Conservation (phyloP, 73 alveolate genomes). For the Chromera velia region DNA sequence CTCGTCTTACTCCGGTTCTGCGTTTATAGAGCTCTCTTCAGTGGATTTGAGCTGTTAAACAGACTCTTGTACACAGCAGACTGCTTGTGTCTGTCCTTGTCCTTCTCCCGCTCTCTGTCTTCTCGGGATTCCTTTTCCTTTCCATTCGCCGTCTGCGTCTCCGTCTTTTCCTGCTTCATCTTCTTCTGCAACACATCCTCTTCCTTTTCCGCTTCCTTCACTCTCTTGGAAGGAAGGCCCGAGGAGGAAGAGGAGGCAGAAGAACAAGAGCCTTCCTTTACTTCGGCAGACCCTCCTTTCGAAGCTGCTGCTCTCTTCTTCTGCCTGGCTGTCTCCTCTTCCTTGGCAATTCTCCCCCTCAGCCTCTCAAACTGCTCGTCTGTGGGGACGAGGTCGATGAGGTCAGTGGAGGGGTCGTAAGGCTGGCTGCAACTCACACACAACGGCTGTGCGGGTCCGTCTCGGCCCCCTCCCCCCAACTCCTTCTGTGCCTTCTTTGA, state of each 20-base stretch:
- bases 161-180: background rate
- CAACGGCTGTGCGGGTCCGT: too few relatives aligned
- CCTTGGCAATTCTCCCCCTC: background rate
- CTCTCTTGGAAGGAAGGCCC: too few relatives aligned
- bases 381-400: background rate
- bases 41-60: too few relatives aligned
- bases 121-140: constrained; percentile 2
- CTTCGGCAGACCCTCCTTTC: too few relatives aligned
- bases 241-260: too few relatives aligned
- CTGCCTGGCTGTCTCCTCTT: background rate
- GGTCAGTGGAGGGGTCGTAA: too few relatives aligned
- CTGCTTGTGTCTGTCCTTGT: background rate
- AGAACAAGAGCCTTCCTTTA: too few relatives aligned
- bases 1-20: too few relatives aligned
- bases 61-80: constrained; percentile 10
- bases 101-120: background rate
- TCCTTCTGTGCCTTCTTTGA: constrained; percentile 62
- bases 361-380: background rate
- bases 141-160: background rate
- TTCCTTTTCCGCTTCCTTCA: background rate
- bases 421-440: too few relatives aligned
- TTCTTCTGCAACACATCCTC: background rate
- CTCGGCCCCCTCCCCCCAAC: too few relatives aligned
- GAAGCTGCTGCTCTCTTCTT: constrained; percentile 18
- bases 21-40: too few relatives aligned